Evolutionary conservation across 2,329 filamentous ascomycete species (phyloP), one percentile per base, ranked within the genome.

Genomic region (Cryphonectria naterciae): DNA sequence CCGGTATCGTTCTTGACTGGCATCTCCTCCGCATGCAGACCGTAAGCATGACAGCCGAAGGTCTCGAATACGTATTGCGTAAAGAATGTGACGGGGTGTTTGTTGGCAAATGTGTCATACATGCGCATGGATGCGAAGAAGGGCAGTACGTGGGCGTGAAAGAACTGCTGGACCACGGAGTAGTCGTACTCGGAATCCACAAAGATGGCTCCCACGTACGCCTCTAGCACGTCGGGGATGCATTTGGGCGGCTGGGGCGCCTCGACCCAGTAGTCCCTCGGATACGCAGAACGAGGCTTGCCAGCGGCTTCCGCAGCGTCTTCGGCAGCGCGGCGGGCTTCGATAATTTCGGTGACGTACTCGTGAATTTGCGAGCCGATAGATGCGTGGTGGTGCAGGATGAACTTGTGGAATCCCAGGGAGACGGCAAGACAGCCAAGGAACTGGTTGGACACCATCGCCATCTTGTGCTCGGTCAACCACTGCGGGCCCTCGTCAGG

Each of bases 401-500:
- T 82, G 77, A 95, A 91, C 65, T 85, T 88, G 77, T 98, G 90
- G 69, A 98, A 91, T 0, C 88, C 91, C 0, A 98, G 86, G 64
- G 89, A 87, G 3, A 97, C 93, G 71, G 92, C 92, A 3, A 98
- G 84, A 25, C 91, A 93, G 1, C 93, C 94, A 1, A 98, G 86
- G 77, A 98, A 99, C 72, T 95, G 94, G 82, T 99, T 99, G 68
- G 93, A 96, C 0, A 96, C 95, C 93, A 99, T 98, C n/a, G 95
- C 94, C 91, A 97, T 98, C 82, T 98, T 98, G 85, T 98, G 95
- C 81, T 98, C 96, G 0, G 96, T 98, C 71, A 99, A 85, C 95
- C 95, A 98, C 79, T 98, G 95, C 0, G 96, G 95, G 77, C 97
- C 94, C 70, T 92, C 93, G 67, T 88, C 84, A 0, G 94, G 94